These are phyloP conservation scores for Monosporascus sp. DNA, from an alignment of 2,329 filamentous ascomycete genomes.

Conservation along the genomic window DNA sequence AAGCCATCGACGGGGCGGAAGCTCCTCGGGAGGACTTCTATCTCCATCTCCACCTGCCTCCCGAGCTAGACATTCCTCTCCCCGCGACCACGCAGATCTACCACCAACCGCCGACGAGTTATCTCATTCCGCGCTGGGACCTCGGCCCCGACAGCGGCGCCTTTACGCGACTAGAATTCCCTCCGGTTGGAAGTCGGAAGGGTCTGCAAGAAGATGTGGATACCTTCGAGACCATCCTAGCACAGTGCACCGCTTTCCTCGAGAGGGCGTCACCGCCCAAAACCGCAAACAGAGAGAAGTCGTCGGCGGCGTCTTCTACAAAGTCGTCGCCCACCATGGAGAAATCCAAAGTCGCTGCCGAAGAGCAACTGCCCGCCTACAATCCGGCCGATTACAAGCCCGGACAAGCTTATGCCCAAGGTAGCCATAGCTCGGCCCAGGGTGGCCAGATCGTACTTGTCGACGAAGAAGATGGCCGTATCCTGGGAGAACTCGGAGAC, in stretches of 20 bases:
- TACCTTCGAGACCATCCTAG: slow-evolving; percentile 94
- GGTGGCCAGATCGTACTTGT: slow-evolving; percentile 82
- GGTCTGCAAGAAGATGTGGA: slow-evolving; percentile 87
- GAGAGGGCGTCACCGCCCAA: slow-evolving; percentile 69
- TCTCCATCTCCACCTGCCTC: slow-evolving; percentile 88
- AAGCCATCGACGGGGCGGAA: slow-evolving; percentile 46
- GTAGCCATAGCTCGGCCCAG: slow-evolving; percentile 52
- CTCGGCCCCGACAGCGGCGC: slow-evolving; percentile 81
- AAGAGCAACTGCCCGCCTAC: slow-evolving; percentile 56
- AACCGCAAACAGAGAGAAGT: slow-evolving; percentile 24
- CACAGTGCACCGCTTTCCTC: slow-evolving; percentile 94
- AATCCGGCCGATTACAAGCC: slow-evolving; percentile 77
- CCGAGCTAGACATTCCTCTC: slow-evolving; percentile 87
- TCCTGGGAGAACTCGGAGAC: slow-evolving; percentile 85
- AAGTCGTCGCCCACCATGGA: slow-evolving; percentile 24
- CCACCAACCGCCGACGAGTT: slow-evolving; percentile 87
- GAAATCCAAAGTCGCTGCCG: slow-evolving; percentile 36
- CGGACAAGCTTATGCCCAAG: slow-evolving; percentile 70
- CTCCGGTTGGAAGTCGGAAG: slow-evolving; percentile 61
- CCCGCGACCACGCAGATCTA: slow-evolving; percentile 97
- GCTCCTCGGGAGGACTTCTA: slow-evolving; percentile 81
- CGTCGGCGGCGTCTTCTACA: slow-evolving; percentile 14
- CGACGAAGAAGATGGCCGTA: slow-evolving; percentile 92
- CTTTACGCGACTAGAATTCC: slow-evolving; percentile 92
- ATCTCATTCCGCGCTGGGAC: slow-evolving; percentile 94